A percentile compares a stretch with the other conserved stretches of the same genome.
Conservation (phyloP, 1,284 basidiomycete genomes). For the Blastosporella zonata region DNA sequence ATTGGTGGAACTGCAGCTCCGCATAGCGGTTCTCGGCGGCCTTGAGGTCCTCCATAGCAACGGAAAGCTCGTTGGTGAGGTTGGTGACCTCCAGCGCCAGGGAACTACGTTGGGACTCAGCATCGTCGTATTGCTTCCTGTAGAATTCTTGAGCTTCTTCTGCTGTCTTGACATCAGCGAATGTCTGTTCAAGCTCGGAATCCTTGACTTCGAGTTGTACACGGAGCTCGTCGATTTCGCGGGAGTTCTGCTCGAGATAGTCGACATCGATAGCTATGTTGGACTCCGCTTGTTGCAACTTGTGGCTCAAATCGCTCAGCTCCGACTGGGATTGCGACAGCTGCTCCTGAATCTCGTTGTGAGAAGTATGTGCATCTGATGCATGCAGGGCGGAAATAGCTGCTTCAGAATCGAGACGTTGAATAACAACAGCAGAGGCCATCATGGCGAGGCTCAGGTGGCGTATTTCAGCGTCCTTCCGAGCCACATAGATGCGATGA, state of each 20-base stretch:
- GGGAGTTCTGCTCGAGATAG: slow-evolving; percentile 34
- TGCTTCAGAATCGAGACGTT: slow-evolving; percentile 28
- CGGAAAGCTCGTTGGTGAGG: slow-evolving; percentile 53
- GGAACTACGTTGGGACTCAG: slow-evolving; percentile 62
- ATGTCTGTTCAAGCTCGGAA: slow-evolving; percentile 27
- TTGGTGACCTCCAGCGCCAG: slow-evolving; percentile 59
- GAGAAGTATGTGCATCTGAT: slow-evolving; percentile 2
- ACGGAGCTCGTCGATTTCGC: slow-evolving; percentile 32
- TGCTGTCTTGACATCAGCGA: slow-evolving; percentile 30
- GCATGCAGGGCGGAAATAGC: slow-evolving; percentile 6
- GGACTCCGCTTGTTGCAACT: slow-evolving; percentile 27
- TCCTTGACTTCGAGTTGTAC: slow-evolving; percentile 30
- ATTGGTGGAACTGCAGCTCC: slow-evolving; percentile 58
- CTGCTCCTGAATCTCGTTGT: slow-evolving; percentile 4
- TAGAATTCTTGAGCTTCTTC: slow-evolving; percentile 35
- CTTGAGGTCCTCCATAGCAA: slow-evolving; percentile 48
- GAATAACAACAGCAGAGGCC: slow-evolving; percentile 35
- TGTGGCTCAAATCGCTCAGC: slow-evolving; percentile 15
- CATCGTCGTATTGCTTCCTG: slow-evolving; percentile 44
- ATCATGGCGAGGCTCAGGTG: slow-evolving; percentile 29
- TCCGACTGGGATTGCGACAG: slow-evolving; percentile 22
- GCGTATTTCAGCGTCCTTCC: slow-evolving; percentile 27
- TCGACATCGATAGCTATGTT: slow-evolving; percentile 32
- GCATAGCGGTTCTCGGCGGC: slow-evolving; percentile 57
- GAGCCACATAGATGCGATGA: slow-evolving; percentile 12